phyloP scores from a whole-genome alignment of 192 early-diverging fungal genomes.

The Coemansia sp. region DNA sequence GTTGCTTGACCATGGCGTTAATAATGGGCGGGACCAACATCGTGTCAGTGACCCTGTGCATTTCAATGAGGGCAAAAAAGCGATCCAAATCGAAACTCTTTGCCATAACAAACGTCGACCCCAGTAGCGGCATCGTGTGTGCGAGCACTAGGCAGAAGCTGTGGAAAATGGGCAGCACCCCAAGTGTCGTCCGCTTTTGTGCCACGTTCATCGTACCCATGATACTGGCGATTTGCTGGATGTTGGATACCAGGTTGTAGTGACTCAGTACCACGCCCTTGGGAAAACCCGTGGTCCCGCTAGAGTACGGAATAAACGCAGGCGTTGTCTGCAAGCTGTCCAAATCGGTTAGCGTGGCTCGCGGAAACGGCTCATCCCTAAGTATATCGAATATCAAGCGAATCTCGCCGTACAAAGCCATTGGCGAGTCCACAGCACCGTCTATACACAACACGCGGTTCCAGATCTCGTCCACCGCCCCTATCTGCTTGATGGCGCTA shows the following conservation, averaged over 20 bases:
- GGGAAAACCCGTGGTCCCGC: constrained; percentile 67
- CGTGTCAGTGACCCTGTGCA: constrained; percentile 61
- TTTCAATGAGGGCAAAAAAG: constrained; percentile 62
- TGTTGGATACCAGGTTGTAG: constrained; percentile 65
- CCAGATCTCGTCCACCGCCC: not conserved
- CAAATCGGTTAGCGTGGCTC: not conserved
- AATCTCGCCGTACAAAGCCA: not conserved
- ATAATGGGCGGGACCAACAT: constrained; percentile 66
- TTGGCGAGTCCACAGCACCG: not conserved
- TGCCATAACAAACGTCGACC: constrained; percentile 61
- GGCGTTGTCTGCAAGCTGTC: constrained; percentile 12
- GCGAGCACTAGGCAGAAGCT: constrained; percentile 58
- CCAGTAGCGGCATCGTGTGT: constrained; percentile 30
- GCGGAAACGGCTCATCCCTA: not conserved
- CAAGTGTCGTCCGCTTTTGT: constrained; percentile 34
- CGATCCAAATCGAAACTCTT: constrained; percentile 62
- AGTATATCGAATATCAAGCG: constrained; percentile 16
- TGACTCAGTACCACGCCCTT: constrained; percentile 69
- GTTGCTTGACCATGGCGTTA: constrained; percentile 69
- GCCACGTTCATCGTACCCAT: constrained; percentile 17
- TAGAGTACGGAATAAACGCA: constrained; percentile 68
- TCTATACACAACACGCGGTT: not conserved
- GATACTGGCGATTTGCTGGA: constrained; percentile 50
- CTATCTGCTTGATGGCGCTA: constrained; percentile 27
- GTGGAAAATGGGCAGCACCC: constrained; percentile 67